Conservation (phyloP, 1,284 basidiomycete species). For the Mycosarcoma maydis region DNA sequence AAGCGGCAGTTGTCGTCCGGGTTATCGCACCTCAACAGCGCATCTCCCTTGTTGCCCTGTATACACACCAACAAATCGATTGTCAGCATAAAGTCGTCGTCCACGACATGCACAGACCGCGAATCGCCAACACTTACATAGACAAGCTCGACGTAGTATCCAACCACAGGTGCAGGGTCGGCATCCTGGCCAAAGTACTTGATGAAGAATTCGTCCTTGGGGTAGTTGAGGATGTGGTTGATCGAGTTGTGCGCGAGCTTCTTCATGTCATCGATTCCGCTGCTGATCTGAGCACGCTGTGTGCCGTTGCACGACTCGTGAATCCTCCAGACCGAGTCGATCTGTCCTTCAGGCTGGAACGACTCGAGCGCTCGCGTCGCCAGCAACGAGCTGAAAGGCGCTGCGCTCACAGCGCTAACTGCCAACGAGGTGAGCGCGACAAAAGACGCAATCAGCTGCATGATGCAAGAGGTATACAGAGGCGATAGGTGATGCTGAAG, state of each 20-base stretch:
- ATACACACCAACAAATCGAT: too few species aligned
- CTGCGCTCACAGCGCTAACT: not conserved
- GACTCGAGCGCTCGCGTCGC: not conserved
- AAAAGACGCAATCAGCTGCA: conserved; percentile 7
- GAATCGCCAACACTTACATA: conserved; percentile 8
- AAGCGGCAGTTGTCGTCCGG: conserved; percentile 66
- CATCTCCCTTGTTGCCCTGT: conserved; percentile 37
- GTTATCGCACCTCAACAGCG: conserved; percentile 67
- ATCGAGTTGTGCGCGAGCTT: conserved; percentile 62
- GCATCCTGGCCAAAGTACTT: conserved; percentile 68
- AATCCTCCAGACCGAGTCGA: conserved; percentile 60
- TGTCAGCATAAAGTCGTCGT: too few species aligned
- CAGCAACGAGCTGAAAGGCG: conserved; percentile 9
- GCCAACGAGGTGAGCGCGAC: not conserved
- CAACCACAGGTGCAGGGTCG: conserved; percentile 57
- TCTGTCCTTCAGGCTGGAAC: not conserved
- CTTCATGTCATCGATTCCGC: conserved; percentile 65
- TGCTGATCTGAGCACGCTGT: conserved; percentile 65
- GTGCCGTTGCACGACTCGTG: conserved; percentile 68
- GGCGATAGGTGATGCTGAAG: too few species aligned
- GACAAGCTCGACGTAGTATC: conserved; percentile 65
- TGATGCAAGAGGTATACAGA: not conserved
- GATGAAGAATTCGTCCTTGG: conserved; percentile 64
- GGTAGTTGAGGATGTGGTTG: conserved; percentile 66
- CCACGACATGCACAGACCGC: not conserved